These are phyloP conservation scores for Inga laurina DNA, from an alignment of 306 rosid species.

Conservation along the genomic window DNA sequence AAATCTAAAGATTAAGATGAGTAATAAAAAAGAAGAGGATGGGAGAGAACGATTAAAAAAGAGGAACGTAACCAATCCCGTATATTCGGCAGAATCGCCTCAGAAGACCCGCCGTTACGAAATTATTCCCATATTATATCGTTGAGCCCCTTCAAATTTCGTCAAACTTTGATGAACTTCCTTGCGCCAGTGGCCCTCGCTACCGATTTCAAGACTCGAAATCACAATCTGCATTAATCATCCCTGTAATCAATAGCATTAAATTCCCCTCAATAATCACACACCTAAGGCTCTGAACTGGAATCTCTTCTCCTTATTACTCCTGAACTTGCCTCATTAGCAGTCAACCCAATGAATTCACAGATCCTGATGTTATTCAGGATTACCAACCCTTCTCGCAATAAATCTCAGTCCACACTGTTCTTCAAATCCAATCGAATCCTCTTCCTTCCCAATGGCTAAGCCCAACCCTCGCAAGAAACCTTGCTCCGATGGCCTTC, in stretches of 20 bases:
- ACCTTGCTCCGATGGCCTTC: slow-evolving; percentile 3
- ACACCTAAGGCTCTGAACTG: not conserved
- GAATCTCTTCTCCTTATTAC: not conserved
- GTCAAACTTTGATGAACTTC: not conserved
- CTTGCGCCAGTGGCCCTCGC: not conserved
- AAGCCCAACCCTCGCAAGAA: slow-evolving; percentile 27
- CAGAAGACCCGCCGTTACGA: not conserved
- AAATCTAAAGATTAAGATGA: no score
- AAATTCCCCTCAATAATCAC: not conserved
- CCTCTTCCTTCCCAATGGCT: slow-evolving; percentile 25
- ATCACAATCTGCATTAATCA: not conserved
- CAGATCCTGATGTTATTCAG: not conserved
- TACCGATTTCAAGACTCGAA: not conserved
- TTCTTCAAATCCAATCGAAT: not conserved
- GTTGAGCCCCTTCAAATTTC: not conserved
- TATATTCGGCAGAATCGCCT: not conserved
- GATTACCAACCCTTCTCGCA: not conserved
- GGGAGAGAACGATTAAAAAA: no score
- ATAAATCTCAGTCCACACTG: not conserved
- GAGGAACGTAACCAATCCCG: no score
- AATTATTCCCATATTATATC: not conserved
- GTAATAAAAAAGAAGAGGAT: no score
- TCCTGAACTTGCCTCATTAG: not conserved
- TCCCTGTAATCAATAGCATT: not conserved
- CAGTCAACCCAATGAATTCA: not conserved